Percentiles rank a stretch among this genome's conserved stretches.
phyloP scores from a whole-genome alignment of 2,329 filamentous ascomycete species.

The Cercospora sp. region DNA sequence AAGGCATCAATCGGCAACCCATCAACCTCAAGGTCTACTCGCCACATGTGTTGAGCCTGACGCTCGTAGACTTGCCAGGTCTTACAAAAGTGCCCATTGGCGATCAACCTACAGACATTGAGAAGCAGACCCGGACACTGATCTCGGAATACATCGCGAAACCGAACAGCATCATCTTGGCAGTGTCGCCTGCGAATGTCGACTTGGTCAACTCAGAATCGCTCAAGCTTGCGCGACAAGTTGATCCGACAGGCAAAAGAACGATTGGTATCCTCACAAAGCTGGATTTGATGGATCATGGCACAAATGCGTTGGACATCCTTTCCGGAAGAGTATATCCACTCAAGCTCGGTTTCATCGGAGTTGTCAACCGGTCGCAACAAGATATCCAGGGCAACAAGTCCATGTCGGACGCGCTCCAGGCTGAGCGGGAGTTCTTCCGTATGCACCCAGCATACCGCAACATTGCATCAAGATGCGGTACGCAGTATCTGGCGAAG shows the following conservation, averaged over 20 bases:
- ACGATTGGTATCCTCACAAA: constrained; percentile 98
- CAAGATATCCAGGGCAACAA: constrained; percentile 97
- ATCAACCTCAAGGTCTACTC: constrained; percentile 99
- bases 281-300: constrained; percentile 97
- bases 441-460: constrained; percentile 94
- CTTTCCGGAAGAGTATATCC: constrained; percentile 96
- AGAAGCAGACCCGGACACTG: constrained; percentile 95
- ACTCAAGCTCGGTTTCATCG: constrained; percentile 94
- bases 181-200: constrained; percentile 95
- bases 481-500: constrained; percentile 91
- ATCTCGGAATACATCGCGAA: constrained; percentile 99
- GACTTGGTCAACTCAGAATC: constrained; percentile 98
- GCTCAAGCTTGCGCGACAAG: constrained; percentile 92
- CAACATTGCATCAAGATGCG: constrained; percentile 90
- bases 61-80: constrained; percentile 91
- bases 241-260: constrained; percentile 88
- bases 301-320: constrained; percentile 96
- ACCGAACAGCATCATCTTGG: constrained; percentile 95
- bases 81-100: constrained; percentile 97
- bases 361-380: constrained; percentile 95
- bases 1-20: constrained; percentile 94
- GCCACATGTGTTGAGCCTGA: constrained; percentile 92
- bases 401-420: constrained; percentile 86
- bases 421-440: constrained; percentile 92
- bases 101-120: constrained; percentile 95